Evolutionary conservation across 768 basidiomycete species (phyloP).

Genomic region (Megacollybia marginata): DNA sequence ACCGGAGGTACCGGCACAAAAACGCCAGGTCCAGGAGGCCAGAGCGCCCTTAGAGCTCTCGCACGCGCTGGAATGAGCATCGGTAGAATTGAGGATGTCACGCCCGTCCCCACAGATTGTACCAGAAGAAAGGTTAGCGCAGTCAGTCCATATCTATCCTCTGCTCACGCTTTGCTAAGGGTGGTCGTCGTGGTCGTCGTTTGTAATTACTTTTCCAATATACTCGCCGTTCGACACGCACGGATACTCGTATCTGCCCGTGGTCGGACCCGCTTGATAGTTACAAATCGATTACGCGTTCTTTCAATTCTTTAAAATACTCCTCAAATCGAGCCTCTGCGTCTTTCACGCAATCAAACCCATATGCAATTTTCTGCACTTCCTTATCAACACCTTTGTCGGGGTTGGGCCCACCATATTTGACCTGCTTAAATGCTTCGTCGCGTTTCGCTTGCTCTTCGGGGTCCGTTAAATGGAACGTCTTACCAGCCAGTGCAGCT

Average conservation of each 20-base stretch:
- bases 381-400: slow-evolving; percentile 13
- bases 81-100: slow-evolving; percentile 97
- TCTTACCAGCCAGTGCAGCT: slow-evolving; percentile 11
- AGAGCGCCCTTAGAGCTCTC: slow-evolving; percentile 95
- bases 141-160: not conserved
- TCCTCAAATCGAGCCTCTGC: slow-evolving; percentile 7
- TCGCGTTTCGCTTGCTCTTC: slow-evolving; percentile 13
- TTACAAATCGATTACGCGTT: not conserved
- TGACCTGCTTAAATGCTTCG: slow-evolving; percentile 11
- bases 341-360: slow-evolving; percentile 11
- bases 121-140: slow-evolving; percentile 86
- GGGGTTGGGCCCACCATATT: slow-evolving; percentile 12
- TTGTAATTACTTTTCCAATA: slow-evolving; percentile 36
- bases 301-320: slow-evolving; percentile 1
- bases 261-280: not conserved
- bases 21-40: slow-evolving; percentile 97
- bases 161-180: slow-evolving; percentile 34
- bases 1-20: slow-evolving; percentile 98
- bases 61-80: slow-evolving; percentile 98
- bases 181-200: slow-evolving; percentile 99
- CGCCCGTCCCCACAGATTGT: slow-evolving; percentile 94
- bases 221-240: not conserved
- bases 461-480: slow-evolving; percentile 9
- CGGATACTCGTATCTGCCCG: too few relatives aligned
- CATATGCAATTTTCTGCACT: slow-evolving; percentile 16